Base-by-base conservation (phyloP, 345 rosid species). In the Cardiospermum halicacabum region DNA sequence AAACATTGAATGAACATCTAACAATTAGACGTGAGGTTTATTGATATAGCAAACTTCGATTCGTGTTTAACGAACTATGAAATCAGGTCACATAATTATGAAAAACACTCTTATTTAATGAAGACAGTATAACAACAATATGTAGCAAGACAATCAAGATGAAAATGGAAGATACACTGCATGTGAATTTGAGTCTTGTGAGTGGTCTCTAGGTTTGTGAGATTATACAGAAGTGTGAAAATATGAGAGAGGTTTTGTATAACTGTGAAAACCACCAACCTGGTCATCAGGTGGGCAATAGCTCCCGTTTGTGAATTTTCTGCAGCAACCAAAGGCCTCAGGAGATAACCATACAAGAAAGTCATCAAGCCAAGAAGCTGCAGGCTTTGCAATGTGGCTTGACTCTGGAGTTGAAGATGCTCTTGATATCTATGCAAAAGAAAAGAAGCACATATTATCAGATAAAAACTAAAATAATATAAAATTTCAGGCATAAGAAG, bases 251-350 rank as follows among this genome's bases (percentile, higher is more conserved):
- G 0, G 2, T 56, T 28, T 28, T 56, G 16, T 4, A 30, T 54
- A 36, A 65, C 11, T 34, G 19, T 43, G n/a, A 59, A 22, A 74
- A 69, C 58, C 69, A 78, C 80, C 57, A 58, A 82, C 98, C 93
- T 93, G 98, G 80, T 93, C 98, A 81, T 90, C 84, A 27, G 98
- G 98, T 4, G 98, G 98, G 69, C 98, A 93, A 68, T 84, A 92
- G 62, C 78, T 84, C 37, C 79, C 88, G 72, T 91, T 85, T 34
- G 78, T 75, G 77, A 88, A 91, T 74, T 91, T 86, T 73, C 97
- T 77, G 67, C 97, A 91, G 73, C 97, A 91, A 67, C 97, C 97
- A 73, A 88, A 91, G 74, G 97, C 97, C 71, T 91, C 96, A 25
- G 97, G 97, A 54, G 96, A 88, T 72, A 86, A 62, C 97, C 97